Evolutionary conservation across 805 yeast species (phyloP).

Genomic region (Peterozyma xylosa): DNA sequence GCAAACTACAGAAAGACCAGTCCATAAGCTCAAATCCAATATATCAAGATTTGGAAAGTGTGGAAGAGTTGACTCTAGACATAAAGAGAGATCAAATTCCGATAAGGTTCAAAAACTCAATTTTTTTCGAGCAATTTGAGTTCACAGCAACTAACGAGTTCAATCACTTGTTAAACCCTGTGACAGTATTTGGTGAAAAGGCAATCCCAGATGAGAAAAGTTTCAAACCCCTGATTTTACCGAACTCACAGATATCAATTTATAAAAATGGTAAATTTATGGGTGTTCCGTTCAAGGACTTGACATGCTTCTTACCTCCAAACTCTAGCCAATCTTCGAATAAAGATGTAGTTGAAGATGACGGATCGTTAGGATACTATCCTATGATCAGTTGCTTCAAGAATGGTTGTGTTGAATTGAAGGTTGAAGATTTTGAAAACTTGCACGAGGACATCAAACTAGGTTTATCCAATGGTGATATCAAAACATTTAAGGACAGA

Average conservation of each 20-base stretch:
- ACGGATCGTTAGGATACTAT: slow-evolving; percentile 83
- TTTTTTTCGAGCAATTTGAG: slow-evolving; percentile 83
- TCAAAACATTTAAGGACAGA: slow-evolving; percentile 48
- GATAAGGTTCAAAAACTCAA: slow-evolving; percentile 66
- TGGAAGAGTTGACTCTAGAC: slow-evolving; percentile 22
- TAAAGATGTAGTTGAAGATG: slow-evolving; percentile 44
- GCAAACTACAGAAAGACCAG: slow-evolving; percentile 27
- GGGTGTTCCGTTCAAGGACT: slow-evolving; percentile 59
- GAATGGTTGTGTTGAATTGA: slow-evolving; percentile 67
- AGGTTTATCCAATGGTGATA: slow-evolving; percentile 17
- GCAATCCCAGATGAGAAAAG: slow-evolving; percentile 46
- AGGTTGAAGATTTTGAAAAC: slow-evolving; percentile 53
- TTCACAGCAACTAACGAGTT: slow-evolving; percentile 60
- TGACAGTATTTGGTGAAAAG: slow-evolving; percentile 61
- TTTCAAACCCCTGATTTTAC: slow-evolving; percentile 39
- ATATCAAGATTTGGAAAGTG: slow-evolving; percentile 13
- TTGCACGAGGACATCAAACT: slow-evolving; percentile 29
- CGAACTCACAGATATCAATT: slow-evolving; percentile 55
- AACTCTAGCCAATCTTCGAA: slow-evolving; percentile 45
- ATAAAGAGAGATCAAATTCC: slow-evolving; percentile 81
- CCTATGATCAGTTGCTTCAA: slow-evolving; percentile 82
- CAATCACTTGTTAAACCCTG: slow-evolving; percentile 70
- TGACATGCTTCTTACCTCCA: slow-evolving; percentile 78
- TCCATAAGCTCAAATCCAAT: slow-evolving; percentile 10
- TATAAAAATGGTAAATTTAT: slow-evolving; percentile 69